Conservation (phyloP, 2,329 filamentous ascomycete genomes). For the Ceratocystis albifundus region DNA sequence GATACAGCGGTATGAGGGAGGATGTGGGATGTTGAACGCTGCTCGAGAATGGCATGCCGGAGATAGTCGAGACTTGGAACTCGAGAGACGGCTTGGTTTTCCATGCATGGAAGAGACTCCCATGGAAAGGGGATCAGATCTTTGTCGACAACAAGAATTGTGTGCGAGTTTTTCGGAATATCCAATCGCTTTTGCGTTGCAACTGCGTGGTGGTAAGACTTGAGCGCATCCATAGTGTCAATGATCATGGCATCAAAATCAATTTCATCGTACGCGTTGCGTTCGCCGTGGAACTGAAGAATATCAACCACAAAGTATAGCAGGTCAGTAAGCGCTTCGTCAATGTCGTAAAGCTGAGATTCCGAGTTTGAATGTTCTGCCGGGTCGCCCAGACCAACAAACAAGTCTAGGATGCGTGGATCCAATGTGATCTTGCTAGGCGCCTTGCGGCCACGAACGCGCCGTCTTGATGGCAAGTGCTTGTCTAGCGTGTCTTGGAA, state of each 20-base stretch:
- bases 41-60: slow-evolving; percentile 59
- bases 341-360: slow-evolving; percentile 58
- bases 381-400: slow-evolving; percentile 78
- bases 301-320: slow-evolving; percentile 96
- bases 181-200: slow-evolving; percentile 27
- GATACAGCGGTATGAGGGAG: not conserved
- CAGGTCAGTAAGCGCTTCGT: slow-evolving; percentile 82
- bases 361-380: slow-evolving; percentile 52
- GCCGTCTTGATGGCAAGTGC: slow-evolving; percentile 70
- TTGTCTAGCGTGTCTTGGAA: slow-evolving; percentile 73
- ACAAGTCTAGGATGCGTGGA: slow-evolving; percentile 65
- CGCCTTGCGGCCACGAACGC: slow-evolving; percentile 39
- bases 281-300: slow-evolving; percentile 89
- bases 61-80: slow-evolving; percentile 79
- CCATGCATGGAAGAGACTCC: slow-evolving; percentile 85
- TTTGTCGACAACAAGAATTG: slow-evolving; percentile 84
- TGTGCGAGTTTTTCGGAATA: slow-evolving; percentile 47
- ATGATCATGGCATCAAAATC: slow-evolving; percentile 89
- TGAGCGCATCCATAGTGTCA: slow-evolving; percentile 73
- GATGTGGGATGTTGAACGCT: slow-evolving; percentile 25
- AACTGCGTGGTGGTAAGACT: slow-evolving; percentile 55
- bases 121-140: slow-evolving; percentile 83
- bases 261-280: slow-evolving; percentile 94
- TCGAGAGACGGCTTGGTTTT: slow-evolving; percentile 66
- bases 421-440: slow-evolving; percentile 40